Evolutionary conservation across 768 basidiomycete genomes (phyloP).

Genomic region (Rubroboletus pulcherrimus): DNA sequence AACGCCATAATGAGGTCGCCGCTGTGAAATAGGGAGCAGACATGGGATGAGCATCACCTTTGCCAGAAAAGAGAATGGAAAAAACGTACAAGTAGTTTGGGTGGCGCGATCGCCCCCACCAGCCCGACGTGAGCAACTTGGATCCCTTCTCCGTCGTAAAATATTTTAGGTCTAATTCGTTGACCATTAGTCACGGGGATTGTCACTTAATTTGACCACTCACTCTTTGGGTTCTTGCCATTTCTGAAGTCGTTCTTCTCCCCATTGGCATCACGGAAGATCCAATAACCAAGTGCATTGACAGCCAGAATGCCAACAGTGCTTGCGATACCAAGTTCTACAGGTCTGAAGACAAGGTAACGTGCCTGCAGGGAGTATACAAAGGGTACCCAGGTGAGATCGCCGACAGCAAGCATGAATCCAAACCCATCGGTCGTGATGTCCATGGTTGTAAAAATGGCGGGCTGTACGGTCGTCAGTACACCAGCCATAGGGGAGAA

Average conservation of each 20-base stretch:
- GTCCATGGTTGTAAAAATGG: constrained; percentile 94
- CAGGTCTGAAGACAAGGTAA: constrained; percentile 86
- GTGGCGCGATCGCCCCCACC: constrained; percentile 95
- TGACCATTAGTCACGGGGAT: constrained; percentile 1
- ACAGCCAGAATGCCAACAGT: constrained; percentile 57
- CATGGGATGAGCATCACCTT: background rate
- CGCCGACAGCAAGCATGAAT: constrained; percentile 95
- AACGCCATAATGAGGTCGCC: constrained; percentile 87
- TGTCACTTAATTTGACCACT: background rate
- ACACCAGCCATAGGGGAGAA: background rate
- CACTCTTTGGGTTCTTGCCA: constrained; percentile 92
- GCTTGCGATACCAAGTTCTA: constrained; percentile 63
- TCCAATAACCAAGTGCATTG: constrained; percentile 78
- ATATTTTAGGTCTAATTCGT: constrained; percentile 60
- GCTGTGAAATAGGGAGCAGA: constrained; percentile 32
- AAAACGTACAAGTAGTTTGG: constrained; percentile 79
- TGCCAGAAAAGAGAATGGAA: background rate
- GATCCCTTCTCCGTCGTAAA: constrained; percentile 83
- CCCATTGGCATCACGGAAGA: constrained; percentile 83
- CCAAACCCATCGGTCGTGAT: constrained; percentile 98
- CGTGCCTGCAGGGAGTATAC: constrained; percentile 91
- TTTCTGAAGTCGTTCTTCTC: constrained; percentile 97
- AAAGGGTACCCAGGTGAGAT: constrained; percentile 93
- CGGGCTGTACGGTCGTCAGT: constrained; percentile 47
- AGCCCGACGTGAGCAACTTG: constrained; percentile 89